Conservation (phyloP, 225 moss, liverwort and hornwort genomes). For the Marchantia paleacea region DNA sequence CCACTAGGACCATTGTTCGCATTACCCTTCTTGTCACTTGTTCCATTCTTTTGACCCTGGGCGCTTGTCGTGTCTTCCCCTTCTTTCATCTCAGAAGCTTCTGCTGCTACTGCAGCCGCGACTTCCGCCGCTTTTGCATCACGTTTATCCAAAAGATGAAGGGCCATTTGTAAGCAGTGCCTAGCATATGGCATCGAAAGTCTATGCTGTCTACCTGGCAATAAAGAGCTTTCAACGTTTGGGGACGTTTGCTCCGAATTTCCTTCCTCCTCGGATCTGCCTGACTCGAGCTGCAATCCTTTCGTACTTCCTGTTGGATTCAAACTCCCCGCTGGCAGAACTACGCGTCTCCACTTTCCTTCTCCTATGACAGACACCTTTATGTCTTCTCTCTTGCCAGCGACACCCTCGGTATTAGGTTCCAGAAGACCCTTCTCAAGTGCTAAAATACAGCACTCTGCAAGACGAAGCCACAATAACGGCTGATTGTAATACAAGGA, state of each 20-base stretch:
- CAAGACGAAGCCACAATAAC: conserved; percentile 43
- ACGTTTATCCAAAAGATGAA: conserved; percentile 65
- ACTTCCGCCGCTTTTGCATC: conserved; percentile 72
- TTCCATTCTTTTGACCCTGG: conserved; percentile 43
- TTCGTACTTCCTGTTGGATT: conserved; percentile 38
- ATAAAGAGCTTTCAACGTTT: conserved; percentile 41
- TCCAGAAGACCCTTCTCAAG: conserved; percentile 46
- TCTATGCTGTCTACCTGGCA: conserved; percentile 61
- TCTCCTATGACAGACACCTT: conserved; percentile 53
- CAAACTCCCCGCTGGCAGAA: conserved; percentile 49
- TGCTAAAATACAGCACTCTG: conserved; percentile 40
- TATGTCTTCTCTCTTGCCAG: conserved; percentile 42
- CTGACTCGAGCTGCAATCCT: conserved; percentile 36
- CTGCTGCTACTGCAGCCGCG: conserved; percentile 52
- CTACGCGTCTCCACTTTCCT: conserved; percentile 53
- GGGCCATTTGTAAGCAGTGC: conserved; percentile 67
- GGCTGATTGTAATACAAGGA: conserved; percentile 42
- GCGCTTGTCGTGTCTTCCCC: conserved; percentile 43
- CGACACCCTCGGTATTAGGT: conserved; percentile 13
- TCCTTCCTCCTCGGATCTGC: conserved; percentile 44
- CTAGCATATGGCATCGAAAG: conserved; percentile 82
- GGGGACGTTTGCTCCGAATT: conserved; percentile 26
- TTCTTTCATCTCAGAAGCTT: conserved; percentile 54
- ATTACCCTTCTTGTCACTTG: conserved; percentile 44
- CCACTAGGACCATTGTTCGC: conserved; percentile 37